Evolutionary conservation across 2,329 filamentous ascomycete genomes (phyloP).

Genomic region (Aspergillus calidoustus): DNA sequence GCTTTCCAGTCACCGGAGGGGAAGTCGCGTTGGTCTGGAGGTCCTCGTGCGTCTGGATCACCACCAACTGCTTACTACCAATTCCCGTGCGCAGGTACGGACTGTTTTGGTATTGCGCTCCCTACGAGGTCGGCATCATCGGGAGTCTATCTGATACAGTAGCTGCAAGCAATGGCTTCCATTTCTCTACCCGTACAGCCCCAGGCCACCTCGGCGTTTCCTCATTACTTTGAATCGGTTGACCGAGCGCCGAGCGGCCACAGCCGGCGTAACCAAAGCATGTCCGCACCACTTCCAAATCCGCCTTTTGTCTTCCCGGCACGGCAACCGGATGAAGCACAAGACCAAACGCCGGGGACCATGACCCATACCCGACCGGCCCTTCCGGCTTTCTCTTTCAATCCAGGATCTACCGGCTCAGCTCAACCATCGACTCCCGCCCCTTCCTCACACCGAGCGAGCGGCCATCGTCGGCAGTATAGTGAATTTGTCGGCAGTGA

Average conservation of each 20-base stretch:
- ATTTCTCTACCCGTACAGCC: constrained; percentile 42
- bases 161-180: constrained; percentile 37
- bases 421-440: constrained; percentile 60
- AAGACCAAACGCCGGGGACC: constrained; percentile 50
- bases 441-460: constrained; percentile 56
- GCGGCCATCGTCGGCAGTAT: constrained; percentile 73
- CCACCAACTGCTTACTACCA: constrained; percentile 19
- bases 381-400: constrained; percentile 46
- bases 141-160: constrained; percentile 10
- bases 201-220: constrained; percentile 30
- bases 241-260: constrained; percentile 24
- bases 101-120: constrained; percentile 10
- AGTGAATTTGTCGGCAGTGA: constrained; percentile 84
- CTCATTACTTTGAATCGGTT: constrained; percentile 34
- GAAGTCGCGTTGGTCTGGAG: constrained; percentile 35
- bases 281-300: constrained; percentile 55
- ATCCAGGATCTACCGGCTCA: constrained; percentile 37
- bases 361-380: constrained; percentile 47
- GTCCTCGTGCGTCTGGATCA: constrained; percentile 30
- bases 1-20: constrained; percentile 29
- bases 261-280: constrained; percentile 32
- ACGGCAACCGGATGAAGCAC: constrained; percentile 37
- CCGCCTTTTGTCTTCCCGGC: constrained; percentile 69
- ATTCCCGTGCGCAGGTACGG: constrained; percentile 2
- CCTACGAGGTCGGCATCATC: constrained; percentile 11